Evolutionary conservation across 2,329 filamentous ascomycete genomes (phyloP), one percentile per base, ranked within the genome.

Genomic region (Verticillium nubilum): DNA sequence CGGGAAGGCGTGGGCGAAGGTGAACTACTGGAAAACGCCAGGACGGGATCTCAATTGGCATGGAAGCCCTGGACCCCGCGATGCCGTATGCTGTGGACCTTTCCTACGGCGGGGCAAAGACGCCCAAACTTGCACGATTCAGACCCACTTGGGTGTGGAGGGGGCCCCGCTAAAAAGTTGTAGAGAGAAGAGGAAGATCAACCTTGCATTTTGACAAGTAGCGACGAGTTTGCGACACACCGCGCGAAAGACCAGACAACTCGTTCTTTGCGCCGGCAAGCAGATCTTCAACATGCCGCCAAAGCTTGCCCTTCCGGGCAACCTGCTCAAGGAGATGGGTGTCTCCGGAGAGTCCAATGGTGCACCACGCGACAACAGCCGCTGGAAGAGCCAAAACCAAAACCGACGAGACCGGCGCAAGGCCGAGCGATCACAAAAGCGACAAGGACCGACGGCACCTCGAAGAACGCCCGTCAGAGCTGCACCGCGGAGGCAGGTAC

Each of bases 361-460:
- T 35, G 60, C 52, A 37, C 57, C 60, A 12, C 28, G 56, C 23
- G 56, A 29, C 50, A 62, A 56, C 15, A 54, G 58, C 25, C 58
- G 62, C 26, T 63, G 62, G 62, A 62, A 61, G 37, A 62, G 58
- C 25, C 62, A 64, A 27, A 61, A 55, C 3, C 61, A 59, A n/a
- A 61, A 63, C 50, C 80, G 88, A 65, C 90, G 90, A 75, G 86
- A 89, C 58, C 81, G 84, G 60, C 82, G 90, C 59, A 91, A 87
- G 69, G 82, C 82, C 17, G 85, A 89, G 66, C 81, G 89, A 58
- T 75, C 78, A 25, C 78, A 84, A 66, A 89, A 86, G 23, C 25
- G 42, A 5, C 56, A 56, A 17, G 42, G 42, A 13, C 42, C 42
- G n/a, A 50, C 42, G 13, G 42, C 42, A 13, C 42, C 42, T 4